phyloP scores from a whole-genome alignment of 306 rosid species.

The Cucumis melo region DNA sequence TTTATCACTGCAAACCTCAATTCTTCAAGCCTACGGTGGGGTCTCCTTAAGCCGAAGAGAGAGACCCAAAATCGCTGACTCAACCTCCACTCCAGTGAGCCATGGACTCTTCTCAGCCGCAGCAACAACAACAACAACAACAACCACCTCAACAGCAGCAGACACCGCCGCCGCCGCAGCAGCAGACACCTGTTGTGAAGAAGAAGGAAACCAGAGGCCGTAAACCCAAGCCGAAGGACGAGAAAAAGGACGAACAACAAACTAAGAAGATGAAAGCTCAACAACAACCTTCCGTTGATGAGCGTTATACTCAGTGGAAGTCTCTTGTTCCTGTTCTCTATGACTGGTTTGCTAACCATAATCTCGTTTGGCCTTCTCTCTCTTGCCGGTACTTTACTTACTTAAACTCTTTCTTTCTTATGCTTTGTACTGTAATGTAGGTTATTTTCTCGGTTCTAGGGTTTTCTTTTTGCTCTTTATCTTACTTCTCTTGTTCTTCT shows the following conservation, averaged over 20 bases:
- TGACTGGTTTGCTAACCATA: slow-evolving; percentile 94
- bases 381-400: slow-evolving; percentile 53
- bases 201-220: slow-evolving; percentile 86
- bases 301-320: slow-evolving; percentile 78
- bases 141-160: neutral
- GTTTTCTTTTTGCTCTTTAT: neutral
- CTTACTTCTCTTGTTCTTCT: neutral
- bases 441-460: neutral
- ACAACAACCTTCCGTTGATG: slow-evolving; percentile 57
- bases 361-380: slow-evolving; percentile 94
- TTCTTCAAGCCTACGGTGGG: neutral
- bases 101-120: slow-evolving; percentile 45
- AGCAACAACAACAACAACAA: neutral
- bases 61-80: neutral
- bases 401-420: neutral
- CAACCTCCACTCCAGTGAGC: neutral
- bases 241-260: slow-evolving; percentile 44
- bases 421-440: neutral
- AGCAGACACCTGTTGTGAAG: slow-evolving; percentile 19
- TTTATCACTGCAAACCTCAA: neutral
- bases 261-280: slow-evolving; percentile 32
- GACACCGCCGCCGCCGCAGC: neutral
- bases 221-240: slow-evolving; percentile 78
- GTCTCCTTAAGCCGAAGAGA: neutral
- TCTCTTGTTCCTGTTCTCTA: slow-evolving; percentile 78